Evolutionary conservation across 2,329 filamentous ascomycete genomes (phyloP), one percentile per base, ranked within the genome.

Genomic region (Geosmithia morbida): DNA sequence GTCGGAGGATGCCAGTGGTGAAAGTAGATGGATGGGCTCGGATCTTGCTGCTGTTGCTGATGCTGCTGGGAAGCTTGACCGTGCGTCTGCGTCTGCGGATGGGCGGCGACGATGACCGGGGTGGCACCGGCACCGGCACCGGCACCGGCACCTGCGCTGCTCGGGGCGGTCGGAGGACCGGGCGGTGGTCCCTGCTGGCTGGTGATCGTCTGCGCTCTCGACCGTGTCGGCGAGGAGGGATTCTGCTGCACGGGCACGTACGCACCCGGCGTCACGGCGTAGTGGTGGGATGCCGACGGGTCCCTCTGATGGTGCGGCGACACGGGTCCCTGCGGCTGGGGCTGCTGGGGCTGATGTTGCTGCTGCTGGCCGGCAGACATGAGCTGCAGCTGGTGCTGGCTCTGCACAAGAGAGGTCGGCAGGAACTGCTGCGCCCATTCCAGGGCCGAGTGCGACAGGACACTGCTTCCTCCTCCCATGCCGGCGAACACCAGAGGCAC

Each of bases 1-100:
- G 72, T 75, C 14, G 88, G 88, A 43, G 88, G 88, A 50, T 90
- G 85, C 87, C 88, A 95, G 60, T 94, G 87, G 59, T 94, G 87
- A 61, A 95, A 95, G 63, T 87, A 92, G 44, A 94, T 85, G 19
- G 82, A 84, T 0, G 83, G 80, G 41, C 84, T 86, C 17, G 79
- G 74, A 52, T 80, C 77, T 54, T 83, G 75, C 55, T 81, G 66
- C 44, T 71, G 66, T 47, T 66, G 56, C 19, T 43, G 41, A 4
- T 14, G 19, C 10, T 20, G 20, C 43, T 44, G 19, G 13, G 7
- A 4, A 10, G 6, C n/a, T 5, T 7, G 26, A 6, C 4, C n/a
- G 19, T 7, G 26, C 19, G 43, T 8, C n/a, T 44, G 43, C n/a
- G 13, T 8, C 19, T 30, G 40, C 40, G 40, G 22, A 26, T 26